These are phyloP conservation scores for Fusarium sp. DNA, from an alignment of 2,329 filamentous ascomycete species.

Conservation along the genomic window DNA sequence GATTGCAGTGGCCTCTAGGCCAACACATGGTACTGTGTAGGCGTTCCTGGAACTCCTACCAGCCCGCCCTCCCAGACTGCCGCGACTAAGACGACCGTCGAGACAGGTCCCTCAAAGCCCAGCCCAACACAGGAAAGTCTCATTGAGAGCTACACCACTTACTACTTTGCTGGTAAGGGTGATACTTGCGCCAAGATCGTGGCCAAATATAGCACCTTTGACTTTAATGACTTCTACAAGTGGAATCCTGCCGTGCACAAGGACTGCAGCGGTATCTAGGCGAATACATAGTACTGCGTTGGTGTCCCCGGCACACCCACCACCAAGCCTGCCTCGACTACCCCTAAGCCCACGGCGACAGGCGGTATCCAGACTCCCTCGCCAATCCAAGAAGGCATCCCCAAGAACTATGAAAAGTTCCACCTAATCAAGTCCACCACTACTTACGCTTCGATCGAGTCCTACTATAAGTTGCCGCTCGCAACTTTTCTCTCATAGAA, in stretches of 20 bases:
- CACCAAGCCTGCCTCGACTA: background rate
- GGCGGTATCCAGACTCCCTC: background rate
- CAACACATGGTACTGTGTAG: constrained; percentile 9
- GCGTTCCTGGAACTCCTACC: background rate
- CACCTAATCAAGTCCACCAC: background rate
- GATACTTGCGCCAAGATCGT: constrained; percentile 9
- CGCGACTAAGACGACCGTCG: background rate
- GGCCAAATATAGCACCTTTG: background rate
- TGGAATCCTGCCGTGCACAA: background rate
- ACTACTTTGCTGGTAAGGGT: constrained; percentile 13
- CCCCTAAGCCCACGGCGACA: background rate
- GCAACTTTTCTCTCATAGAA: background rate
- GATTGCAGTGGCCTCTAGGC: constrained; percentile 2
- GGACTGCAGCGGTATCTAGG: background rate
- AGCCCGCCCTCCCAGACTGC: background rate
- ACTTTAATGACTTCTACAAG: constrained; percentile 33
- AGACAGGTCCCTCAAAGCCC: background rate
- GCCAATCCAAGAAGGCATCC: background rate
- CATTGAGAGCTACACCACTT: constrained; percentile 15
- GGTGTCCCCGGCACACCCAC: background rate
- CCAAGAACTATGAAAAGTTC: background rate
- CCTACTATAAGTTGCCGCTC: background rate
- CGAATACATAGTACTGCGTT: background rate
- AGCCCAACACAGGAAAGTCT: background rate
- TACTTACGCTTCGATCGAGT: background rate